A percentile compares a stretch with the other conserved stretches of the same genome.
Conservation (phyloP, 371 early-diverging fungal genomes). For the Mortierella sp. region DNA sequence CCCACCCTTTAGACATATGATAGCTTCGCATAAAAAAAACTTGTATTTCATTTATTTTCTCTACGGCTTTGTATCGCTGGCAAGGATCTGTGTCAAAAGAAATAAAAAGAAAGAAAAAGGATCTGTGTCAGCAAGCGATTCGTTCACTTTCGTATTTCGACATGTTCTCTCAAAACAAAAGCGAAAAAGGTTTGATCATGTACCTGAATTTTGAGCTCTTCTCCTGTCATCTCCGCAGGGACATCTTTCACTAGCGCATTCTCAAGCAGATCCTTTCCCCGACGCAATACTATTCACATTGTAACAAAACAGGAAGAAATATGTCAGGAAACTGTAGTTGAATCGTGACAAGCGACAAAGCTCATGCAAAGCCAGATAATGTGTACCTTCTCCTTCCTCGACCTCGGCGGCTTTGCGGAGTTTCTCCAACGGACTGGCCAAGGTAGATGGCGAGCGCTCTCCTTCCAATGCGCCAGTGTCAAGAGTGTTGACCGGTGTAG, state of each 20-base stretch:
- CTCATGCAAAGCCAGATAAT: not conserved
- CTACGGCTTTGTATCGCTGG: constrained; percentile 2
- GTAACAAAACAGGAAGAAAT: not conserved
- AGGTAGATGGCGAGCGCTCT: constrained; percentile 38
- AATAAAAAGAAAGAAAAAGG: not conserved
- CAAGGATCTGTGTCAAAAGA: constrained; percentile 8
- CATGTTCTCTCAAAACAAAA: not conserved
- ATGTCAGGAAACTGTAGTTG: not conserved
- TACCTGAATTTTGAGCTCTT: constrained; percentile 50
- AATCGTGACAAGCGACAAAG: not conserved
- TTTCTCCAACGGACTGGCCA: constrained; percentile 54
- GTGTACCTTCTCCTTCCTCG: constrained; percentile 60
- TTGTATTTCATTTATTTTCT: not conserved
- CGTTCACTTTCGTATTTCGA: not conserved
- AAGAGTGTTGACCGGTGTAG: constrained; percentile 24
- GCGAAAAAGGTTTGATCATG: not conserved
- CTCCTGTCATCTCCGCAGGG: constrained; percentile 35
- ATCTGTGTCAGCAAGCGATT: not conserved
- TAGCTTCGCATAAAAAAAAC: not conserved
- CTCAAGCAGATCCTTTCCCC: constrained; percentile 48
- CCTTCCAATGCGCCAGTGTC: not conserved
- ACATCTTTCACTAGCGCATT: constrained; percentile 31
- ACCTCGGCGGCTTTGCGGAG: constrained; percentile 60
- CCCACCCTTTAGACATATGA: not conserved
- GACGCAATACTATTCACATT: constrained; percentile 35